These are phyloP conservation scores for Voacanga thouarsii DNA, from an alignment of 257 asterid species.

Conservation along the genomic window DNA sequence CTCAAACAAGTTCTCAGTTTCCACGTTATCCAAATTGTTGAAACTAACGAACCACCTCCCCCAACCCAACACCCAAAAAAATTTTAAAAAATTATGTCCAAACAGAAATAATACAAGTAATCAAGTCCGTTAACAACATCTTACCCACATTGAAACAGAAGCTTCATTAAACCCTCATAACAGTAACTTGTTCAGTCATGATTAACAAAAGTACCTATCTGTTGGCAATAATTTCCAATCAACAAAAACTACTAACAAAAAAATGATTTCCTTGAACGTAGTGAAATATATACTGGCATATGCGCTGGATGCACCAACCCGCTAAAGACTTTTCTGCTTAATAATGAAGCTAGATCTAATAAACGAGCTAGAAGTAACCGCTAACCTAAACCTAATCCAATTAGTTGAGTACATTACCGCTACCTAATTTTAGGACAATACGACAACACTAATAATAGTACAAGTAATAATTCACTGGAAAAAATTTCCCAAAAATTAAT, in stretches of 20 bases:
- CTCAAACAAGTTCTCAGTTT: not conserved
- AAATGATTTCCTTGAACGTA: not conserved
- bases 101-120: not conserved
- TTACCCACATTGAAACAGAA: not conserved
- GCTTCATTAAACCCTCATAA: not conserved
- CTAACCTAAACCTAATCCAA: slow-evolving; percentile 58
- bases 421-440: not conserved
- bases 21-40: not conserved
- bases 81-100: not conserved
- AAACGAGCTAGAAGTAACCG: slow-evolving; percentile 68
- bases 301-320: too few species aligned
- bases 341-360: too few species aligned
- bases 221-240: not conserved
- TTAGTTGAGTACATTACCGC: slow-evolving; percentile 48
- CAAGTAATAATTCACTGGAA: not conserved
- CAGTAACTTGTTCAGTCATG: not conserved
- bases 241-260: not conserved
- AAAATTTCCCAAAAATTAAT: too few species aligned
- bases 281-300: slow-evolving; percentile 18
- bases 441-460: not conserved
- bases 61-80: not conserved
- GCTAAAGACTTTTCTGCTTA: slow-evolving; percentile 76
- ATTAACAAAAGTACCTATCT: not conserved
- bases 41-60: not conserved
- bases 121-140: not conserved